Conservation (phyloP, 1,284 basidiomycete species). For the Cryptococcus deneoformans region DNA sequence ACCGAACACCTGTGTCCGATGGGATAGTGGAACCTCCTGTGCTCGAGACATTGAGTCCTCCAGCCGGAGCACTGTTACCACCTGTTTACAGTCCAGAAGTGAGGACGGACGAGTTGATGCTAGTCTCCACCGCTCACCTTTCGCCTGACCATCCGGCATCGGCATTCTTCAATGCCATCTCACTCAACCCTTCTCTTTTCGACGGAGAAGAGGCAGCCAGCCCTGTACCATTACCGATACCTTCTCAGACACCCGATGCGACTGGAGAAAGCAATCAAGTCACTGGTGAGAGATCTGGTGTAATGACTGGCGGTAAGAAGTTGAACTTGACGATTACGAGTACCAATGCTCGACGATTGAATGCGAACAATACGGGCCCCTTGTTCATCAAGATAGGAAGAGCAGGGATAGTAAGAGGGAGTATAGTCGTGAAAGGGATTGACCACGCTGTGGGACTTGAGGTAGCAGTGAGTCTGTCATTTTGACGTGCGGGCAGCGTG, state of each 20-base stretch:
- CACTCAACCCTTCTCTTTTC: neutral
- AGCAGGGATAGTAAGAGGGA: slow-evolving; percentile 25
- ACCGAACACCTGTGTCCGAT: neutral
- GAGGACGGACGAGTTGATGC: slow-evolving; percentile 24
- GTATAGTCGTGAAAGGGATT: slow-evolving; percentile 29
- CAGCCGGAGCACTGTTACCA: slow-evolving; percentile 2
- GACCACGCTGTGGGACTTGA: slow-evolving; percentile 31
- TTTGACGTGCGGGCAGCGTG: no score
- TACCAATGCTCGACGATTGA: slow-evolving; percentile 19
- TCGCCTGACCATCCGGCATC: slow-evolving; percentile 33
- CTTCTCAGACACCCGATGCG: no score
- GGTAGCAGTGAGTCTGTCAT: slow-evolving; percentile 23
- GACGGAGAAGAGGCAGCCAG: no score
- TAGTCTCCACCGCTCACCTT: slow-evolving; percentile 36
- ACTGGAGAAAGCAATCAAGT: no score
- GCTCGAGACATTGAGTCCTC: no score
- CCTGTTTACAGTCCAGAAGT: slow-evolving; percentile 32
- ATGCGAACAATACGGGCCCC: slow-evolving; percentile 28
- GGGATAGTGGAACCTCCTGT: no score
- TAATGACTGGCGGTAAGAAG: slow-evolving; percentile 27
- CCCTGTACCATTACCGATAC: no score
- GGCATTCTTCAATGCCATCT: slow-evolving; percentile 28
- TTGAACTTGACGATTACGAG: slow-evolving; percentile 20
- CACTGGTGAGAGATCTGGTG: no score
- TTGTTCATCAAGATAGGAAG: slow-evolving; percentile 22